A percentile compares a stretch with the other conserved stretches of the same genome.
Conservation (phyloP, 2,329 filamentous ascomycete species). For the Calonectria honghensis region DNA sequence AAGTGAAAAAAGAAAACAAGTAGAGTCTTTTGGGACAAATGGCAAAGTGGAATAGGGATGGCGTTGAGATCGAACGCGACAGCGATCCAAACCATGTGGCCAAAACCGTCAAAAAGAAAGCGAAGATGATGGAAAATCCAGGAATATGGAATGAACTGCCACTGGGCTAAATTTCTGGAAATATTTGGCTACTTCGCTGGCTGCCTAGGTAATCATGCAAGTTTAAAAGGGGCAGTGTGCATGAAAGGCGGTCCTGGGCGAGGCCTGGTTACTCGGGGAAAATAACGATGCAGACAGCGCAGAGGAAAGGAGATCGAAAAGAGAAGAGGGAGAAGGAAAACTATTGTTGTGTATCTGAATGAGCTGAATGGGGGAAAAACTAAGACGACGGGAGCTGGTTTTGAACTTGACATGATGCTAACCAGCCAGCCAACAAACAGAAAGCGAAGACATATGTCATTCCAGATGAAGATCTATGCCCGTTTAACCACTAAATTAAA, state of each 20-base stretch:
- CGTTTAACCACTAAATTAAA: not conserved
- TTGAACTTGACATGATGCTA: not conserved
- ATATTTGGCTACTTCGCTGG: not conserved
- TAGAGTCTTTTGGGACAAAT: not conserved
- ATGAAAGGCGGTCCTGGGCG: not conserved
- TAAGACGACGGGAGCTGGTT: too few species aligned
- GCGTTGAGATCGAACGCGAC: not conserved
- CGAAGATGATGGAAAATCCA: not conserved
- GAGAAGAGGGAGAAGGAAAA: not conserved
- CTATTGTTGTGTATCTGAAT: not conserved
- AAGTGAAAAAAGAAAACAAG: not conserved
- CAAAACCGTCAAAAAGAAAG: conserved; percentile 18
- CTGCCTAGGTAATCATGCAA: not conserved
- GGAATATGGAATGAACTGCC: not conserved
- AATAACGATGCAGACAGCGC: not conserved
- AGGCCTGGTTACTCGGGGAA: not conserved
- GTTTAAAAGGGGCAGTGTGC: not conserved
- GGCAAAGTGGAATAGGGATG: not conserved
- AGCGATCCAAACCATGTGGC: not conserved
- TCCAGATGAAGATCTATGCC: not conserved
- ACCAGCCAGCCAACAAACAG: not conserved
- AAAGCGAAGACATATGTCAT: not conserved
- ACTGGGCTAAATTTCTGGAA: not conserved
- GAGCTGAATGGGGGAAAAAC: not conserved
- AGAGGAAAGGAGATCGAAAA: not conserved